Evolutionary conservation across 768 basidiomycete genomes (phyloP).

Genomic region (Podaxis sp.): DNA sequence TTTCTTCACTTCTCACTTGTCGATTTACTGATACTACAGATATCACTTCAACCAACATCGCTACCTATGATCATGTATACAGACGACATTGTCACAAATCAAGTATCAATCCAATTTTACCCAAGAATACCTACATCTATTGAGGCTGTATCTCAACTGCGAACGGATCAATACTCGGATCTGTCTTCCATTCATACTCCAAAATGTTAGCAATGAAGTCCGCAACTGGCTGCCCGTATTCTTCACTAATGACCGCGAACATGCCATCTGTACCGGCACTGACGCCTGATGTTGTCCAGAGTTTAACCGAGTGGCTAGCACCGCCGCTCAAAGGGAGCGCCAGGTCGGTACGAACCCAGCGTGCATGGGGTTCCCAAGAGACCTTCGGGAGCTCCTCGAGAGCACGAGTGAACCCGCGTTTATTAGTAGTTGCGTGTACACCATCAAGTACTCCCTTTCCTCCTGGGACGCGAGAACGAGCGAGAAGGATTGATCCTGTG

Average conservation of each 20-base stretch:
- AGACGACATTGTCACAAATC: background rate
- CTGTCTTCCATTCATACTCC: slow-evolving; percentile 39
- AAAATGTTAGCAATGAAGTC: slow-evolving; percentile 28
- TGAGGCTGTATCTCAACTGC: slow-evolving; percentile 20
- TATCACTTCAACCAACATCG: background rate
- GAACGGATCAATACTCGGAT: slow-evolving; percentile 38
- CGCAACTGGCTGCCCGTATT: slow-evolving; percentile 36
- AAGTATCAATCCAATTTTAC: background rate
- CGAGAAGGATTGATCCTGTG: slow-evolving; percentile 38
- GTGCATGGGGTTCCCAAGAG: slow-evolving; percentile 40
- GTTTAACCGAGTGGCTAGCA: slow-evolving; percentile 35
- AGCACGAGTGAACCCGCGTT: slow-evolving; percentile 28
- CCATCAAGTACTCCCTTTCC: slow-evolving; percentile 34
- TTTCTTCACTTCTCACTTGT: background rate
- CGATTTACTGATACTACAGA: background rate
- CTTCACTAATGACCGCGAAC: slow-evolving; percentile 33
- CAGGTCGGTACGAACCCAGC: slow-evolving; percentile 35
- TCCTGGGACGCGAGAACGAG: slow-evolving; percentile 22
- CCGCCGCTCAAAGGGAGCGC: background rate
- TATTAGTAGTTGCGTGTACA: slow-evolving; percentile 43
- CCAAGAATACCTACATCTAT: background rate
- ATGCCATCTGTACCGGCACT: slow-evolving; percentile 41
- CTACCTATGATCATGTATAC: background rate
- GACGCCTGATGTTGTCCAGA: slow-evolving; percentile 49
- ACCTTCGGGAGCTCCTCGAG: slow-evolving; percentile 29